Percentiles rank a stretch among this genome's conserved stretches.
Evolutionary conservation across 768 basidiomycete species (phyloP).

Genomic region (Nidula microcarpa): DNA sequence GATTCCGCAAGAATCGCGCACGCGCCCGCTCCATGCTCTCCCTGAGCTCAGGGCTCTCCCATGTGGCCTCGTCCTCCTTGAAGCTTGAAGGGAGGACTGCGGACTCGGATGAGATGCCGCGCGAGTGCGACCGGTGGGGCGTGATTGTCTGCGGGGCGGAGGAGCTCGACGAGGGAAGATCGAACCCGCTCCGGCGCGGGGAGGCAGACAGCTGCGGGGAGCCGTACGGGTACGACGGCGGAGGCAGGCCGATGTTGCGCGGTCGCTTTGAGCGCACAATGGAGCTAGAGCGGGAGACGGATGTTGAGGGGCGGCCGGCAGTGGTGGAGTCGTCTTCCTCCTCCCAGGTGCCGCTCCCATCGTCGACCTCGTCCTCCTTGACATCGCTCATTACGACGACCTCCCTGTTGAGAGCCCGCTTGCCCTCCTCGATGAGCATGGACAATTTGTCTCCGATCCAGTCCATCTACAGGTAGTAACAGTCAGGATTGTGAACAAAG

Average conservation of each 20-base stretch:
- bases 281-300: constrained; percentile 21
- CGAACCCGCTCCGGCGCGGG: constrained; percentile 1
- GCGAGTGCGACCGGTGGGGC: constrained; percentile 10
- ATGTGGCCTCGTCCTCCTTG: constrained; percentile 44
- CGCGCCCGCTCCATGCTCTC: constrained; percentile 73
- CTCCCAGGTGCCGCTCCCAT: constrained; percentile 73
- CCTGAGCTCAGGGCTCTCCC: constrained; percentile 64
- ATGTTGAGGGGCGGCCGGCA: constrained; percentile 16
- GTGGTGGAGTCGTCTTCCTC: constrained; percentile 42
- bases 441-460: constrained; percentile 75
- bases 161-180: background rate
- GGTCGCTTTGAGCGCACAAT: constrained; percentile 16
- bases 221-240: constrained; percentile 1
- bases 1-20: constrained; percentile 25
- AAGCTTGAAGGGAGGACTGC: constrained; percentile 6
- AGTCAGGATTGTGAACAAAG: background rate
- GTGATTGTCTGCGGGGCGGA: constrained; percentile 2
- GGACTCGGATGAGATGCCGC: constrained; percentile 9
- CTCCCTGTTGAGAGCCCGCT: constrained; percentile 72
- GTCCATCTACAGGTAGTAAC: constrained; percentile 53
- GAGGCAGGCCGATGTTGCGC: constrained; percentile 16
- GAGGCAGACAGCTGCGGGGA: background rate
- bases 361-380: constrained; percentile 74
- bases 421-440: constrained; percentile 73
- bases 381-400: constrained; percentile 75